A percentile compares a stretch with the other conserved stretches of the same genome.
Evolutionary conservation across 371 early-diverging fungal species (phyloP).

Genomic region (Mucor irregularis): DNA sequence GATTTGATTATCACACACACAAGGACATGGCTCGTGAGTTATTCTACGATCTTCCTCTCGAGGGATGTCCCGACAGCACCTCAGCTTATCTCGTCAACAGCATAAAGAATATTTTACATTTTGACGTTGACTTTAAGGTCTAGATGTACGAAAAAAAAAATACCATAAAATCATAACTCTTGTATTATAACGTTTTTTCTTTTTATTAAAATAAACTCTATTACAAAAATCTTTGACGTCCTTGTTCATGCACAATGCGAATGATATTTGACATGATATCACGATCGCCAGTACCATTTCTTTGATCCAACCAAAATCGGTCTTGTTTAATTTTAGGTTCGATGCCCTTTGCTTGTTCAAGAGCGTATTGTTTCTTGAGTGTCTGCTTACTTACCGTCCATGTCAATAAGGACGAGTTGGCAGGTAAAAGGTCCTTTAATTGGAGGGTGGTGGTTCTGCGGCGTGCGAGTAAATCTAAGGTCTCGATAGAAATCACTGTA

Average conservation of each 20-base stretch:
- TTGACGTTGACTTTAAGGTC: background rate
- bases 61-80: slow-evolving; percentile 66
- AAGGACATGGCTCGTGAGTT: slow-evolving; percentile 66
- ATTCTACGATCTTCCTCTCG: slow-evolving; percentile 81
- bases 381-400: slow-evolving; percentile 36
- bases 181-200: background rate
- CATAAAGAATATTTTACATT: slow-evolving; percentile 7
- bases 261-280: slow-evolving; percentile 39
- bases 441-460: slow-evolving; percentile 29
- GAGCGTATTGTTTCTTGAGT: slow-evolving; percentile 15
- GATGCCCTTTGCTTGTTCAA: slow-evolving; percentile 16
- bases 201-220: background rate
- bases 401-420: slow-evolving; percentile 29
- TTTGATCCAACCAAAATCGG: slow-evolving; percentile 49
- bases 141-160: background rate
- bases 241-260: slow-evolving; percentile 37
- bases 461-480: slow-evolving; percentile 40
- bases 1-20: slow-evolving; percentile 59
- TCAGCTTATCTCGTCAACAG: slow-evolving; percentile 56
- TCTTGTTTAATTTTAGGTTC: slow-evolving; percentile 27
- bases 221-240: slow-evolving; percentile 14
- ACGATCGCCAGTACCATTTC: slow-evolving; percentile 36
- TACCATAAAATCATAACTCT: background rate
- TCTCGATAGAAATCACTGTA: slow-evolving; percentile 41
- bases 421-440: slow-evolving; percentile 31